Base-by-base conservation (phyloP, 352 stramenopile genomes). In the Globisporangium alternatum region DNA sequence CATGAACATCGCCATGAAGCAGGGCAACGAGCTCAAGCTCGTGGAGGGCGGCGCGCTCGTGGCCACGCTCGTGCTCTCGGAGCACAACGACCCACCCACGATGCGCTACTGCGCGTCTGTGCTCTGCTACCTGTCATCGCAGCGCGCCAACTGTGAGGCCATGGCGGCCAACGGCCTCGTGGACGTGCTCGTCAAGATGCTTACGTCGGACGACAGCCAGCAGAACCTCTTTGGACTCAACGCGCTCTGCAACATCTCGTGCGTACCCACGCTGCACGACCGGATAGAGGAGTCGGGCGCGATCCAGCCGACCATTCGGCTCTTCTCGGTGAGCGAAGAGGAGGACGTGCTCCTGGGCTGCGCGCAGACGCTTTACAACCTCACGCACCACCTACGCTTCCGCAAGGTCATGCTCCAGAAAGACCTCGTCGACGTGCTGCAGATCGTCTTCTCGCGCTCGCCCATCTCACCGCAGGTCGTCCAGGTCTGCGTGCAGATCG, bases 241-340 rank as follows among this genome's bases (percentile, higher is more conserved):
- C 41, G 79, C 84, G 33, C 75, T 94, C 4, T 91, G 86, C 70
- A 94, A 94, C 45, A 85, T 93, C 55, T 89, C 86, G 31, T 80
- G 72, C 21, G 72, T 78, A 3, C 70, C 74, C 47, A 71, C 67
- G 22, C 74, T 94, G 7, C 86, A 94, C 66, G 81, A 93, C 31
- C 84, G 84, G 5, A 77, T 93, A 9, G 79, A 89, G 28, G 83
- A 94, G 52, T 76, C 80, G 7, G 71, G 73, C 0, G 69, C 75
- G 13, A 72, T 89, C 2, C 21, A 71, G 13, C 79, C 83, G 30
- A 78, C 87, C 56, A 60, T 93, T 19, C 77, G 74, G 0, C 57
- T 94, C 21, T 66, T 94, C 10, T 68, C 76, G 17, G 17, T 70
- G 6, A 79, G 68, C 30, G 72, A 81, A 7, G 63, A 79, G 25